These are phyloP conservation scores for Basipetospora chlamydospora DNA, from an alignment of 2,329 filamentous ascomycete species.

Conservation along the genomic window DNA sequence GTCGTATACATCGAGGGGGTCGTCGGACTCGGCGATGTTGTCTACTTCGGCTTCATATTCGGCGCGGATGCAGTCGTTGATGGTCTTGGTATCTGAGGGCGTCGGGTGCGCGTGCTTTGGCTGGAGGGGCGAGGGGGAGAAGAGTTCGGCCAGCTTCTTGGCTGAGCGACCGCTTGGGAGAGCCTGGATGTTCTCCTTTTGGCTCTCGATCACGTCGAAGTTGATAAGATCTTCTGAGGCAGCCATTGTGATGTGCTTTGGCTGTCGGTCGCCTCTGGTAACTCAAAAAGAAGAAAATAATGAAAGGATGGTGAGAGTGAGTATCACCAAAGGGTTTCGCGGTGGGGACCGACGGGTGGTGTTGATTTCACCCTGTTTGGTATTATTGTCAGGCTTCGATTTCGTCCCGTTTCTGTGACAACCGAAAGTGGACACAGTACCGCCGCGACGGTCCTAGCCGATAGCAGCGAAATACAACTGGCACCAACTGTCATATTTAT, in stretches of 20 bases:
- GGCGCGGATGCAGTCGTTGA: slow-evolving; percentile 65
- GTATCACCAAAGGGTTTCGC: too few relatives aligned
- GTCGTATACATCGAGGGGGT: slow-evolving; percentile 89
- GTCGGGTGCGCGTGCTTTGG: slow-evolving; percentile 43
- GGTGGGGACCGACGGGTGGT: too few relatives aligned
- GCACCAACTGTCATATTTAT: too few relatives aligned
- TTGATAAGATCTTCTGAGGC: slow-evolving; percentile 40
- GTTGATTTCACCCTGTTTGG: background rate
- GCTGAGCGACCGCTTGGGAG: slow-evolving; percentile 79
- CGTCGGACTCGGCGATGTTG: slow-evolving; percentile 71
- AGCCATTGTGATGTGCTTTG: slow-evolving; percentile 25
- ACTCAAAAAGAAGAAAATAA: background rate
- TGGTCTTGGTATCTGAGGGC: slow-evolving; percentile 57
- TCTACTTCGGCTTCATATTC: slow-evolving; percentile 78
- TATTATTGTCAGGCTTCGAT: background rate
- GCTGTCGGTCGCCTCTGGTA: slow-evolving; percentile 3
- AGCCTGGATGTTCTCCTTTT: slow-evolving; percentile 97
- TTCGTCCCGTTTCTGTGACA: background rate
- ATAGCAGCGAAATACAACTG: too few relatives aligned
- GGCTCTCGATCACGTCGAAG: slow-evolving; percentile 88
- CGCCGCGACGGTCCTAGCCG: background rate
- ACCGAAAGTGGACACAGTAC: background rate
- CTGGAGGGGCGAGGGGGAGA: slow-evolving; percentile 51
- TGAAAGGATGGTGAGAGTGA: background rate
- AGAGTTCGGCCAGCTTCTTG: slow-evolving; percentile 70